Base-by-base conservation (phyloP, 805 yeast genomes). In the Candida namnaoensis region DNA sequence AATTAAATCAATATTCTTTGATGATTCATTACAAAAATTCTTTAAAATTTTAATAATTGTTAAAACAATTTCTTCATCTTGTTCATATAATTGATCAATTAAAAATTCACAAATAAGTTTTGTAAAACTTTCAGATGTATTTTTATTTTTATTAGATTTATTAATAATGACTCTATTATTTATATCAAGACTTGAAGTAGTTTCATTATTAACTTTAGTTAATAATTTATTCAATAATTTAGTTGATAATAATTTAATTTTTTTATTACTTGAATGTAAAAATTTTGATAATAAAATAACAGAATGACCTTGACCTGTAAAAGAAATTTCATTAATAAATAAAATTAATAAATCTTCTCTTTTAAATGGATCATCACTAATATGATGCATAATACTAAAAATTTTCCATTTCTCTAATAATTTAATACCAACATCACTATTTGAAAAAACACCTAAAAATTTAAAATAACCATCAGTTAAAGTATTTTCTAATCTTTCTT, bases 351-450 rank as follows among this genome's bases (percentile, higher is more conserved):
- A 61, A 48, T 76, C 80, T 40, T 80, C 78, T 30, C 84, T 65
- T 33, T 68, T 58, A 11, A 74, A 68, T 5, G 71, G 64, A 33
- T 72, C 72, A 45, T 71, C 71, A 14, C 84, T 69, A 41, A 88
- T 74, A 50, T 86, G 86, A 51, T 83, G 81, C 40, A 88, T 67
- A 61, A 86, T 79, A 43, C 82, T 88, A 61, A 87, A 86, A 44
- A 91, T 72, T 50, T 88, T 83, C 93, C 95, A 86, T 46, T 84
- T 79, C 39, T 79, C 83, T 44, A 93, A 57, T 49, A 91, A 67
- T 36, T 68, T 68, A 24, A 85, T 59, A 1, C 99, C 99, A 38
- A 72, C 68, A 0, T 63, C 55, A 34, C 74, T 69, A 3, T 71
- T 62, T 4, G 88, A 76, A 14, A 93, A 61, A 0, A 80, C 78